These are phyloP conservation scores for Malus sylvestris DNA, from an alignment of 306 rosid genomes.

Conservation along the genomic window DNA sequence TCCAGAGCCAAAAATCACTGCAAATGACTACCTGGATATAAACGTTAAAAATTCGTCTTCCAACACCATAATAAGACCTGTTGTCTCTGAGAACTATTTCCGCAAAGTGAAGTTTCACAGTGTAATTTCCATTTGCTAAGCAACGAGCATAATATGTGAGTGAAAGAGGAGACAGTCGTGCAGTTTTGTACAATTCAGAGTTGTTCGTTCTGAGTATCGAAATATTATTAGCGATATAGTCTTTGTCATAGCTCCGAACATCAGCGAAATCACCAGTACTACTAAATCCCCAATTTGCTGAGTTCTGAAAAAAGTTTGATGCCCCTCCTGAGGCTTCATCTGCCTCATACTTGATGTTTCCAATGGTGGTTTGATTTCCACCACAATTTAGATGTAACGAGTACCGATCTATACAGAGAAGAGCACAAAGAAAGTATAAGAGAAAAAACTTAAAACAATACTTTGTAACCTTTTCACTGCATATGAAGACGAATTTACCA, in stretches of 20 bases:
- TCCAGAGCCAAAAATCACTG: not conserved
- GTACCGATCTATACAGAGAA: slow-evolving; percentile 12
- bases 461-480: not conserved
- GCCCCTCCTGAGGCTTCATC: slow-evolving; percentile 41
- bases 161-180: slow-evolving; percentile 45
- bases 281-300: slow-evolving; percentile 47
- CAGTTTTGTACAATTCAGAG: slow-evolving; percentile 36
- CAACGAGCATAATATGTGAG: slow-evolving; percentile 55
- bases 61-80: slow-evolving; percentile 44
- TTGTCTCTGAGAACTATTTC: slow-evolving; percentile 44
- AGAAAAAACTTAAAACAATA: not conserved
- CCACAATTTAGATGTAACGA: slow-evolving; percentile 55
- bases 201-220: slow-evolving; percentile 17
- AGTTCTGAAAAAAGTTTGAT: slow-evolving; percentile 24
- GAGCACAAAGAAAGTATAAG: not conserved
- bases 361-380: slow-evolving; percentile 34
- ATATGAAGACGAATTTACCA: not conserved
- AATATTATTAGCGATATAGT: slow-evolving; percentile 18
- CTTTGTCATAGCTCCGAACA: slow-evolving; percentile 14
- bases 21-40: slow-evolving; percentile 46
- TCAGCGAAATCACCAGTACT: slow-evolving; percentile 47
- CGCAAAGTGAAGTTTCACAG: slow-evolving; percentile 49
- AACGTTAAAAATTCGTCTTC: slow-evolving; percentile 52
- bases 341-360: slow-evolving; percentile 29
- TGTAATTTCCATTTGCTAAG: slow-evolving; percentile 58